Evolutionary conservation across 352 stramenopile species (phyloP).

Genomic region (Albugo laibachii): DNA sequence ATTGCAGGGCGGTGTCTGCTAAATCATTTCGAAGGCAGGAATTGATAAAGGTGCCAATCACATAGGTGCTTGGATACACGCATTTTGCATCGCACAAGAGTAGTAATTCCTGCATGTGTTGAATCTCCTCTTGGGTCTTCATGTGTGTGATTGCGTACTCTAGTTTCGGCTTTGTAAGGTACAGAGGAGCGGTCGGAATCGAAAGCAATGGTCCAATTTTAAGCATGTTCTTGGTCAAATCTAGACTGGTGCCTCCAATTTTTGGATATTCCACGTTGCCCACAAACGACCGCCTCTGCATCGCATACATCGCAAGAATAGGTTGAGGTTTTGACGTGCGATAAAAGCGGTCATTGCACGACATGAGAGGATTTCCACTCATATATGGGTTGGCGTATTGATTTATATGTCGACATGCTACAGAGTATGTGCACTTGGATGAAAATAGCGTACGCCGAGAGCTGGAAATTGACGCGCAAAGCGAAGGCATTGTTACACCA

Average conservation of each 20-base stretch:
- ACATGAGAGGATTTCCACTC: too few relatives aligned
- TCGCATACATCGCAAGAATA: background rate
- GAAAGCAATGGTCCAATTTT: background rate
- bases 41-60: constrained; percentile 8
- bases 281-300: background rate
- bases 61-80: constrained; percentile 3
- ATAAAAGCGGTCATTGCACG: too few relatives aligned
- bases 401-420: too few relatives aligned
- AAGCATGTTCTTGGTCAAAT: background rate
- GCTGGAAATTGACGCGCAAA: too few relatives aligned
- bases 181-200: background rate
- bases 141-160: background rate
- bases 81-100: constrained; percentile 5
- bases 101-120: constrained; percentile 3
- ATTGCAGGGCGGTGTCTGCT: constrained; percentile 7
- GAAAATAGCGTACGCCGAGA: too few relatives aligned
- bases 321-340: too few relatives aligned
- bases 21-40: constrained; percentile 7
- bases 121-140: constrained; percentile 6
- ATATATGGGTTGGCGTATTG: too few relatives aligned
- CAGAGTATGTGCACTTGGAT: too few relatives aligned
- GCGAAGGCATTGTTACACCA: too few relatives aligned
- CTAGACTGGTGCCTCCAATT: background rate
- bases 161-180: background rate
- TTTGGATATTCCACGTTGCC: background rate